Base-by-base conservation (phyloP, 371 early-diverging fungal species). In the Capillidium rhysosporum region DNA sequence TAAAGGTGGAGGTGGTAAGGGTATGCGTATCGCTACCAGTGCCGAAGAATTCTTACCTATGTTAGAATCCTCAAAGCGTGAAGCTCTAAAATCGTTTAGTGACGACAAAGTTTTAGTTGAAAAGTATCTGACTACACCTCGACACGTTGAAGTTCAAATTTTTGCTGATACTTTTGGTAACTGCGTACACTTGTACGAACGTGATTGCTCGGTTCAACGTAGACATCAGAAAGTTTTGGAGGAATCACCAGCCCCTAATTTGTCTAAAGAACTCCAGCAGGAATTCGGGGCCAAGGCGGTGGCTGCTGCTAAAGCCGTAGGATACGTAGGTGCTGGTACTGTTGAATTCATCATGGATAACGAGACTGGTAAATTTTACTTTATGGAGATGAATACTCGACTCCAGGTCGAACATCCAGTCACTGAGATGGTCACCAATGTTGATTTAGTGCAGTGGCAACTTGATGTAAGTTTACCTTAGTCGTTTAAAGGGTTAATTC, bases 221-320 rank as follows among this genome's bases (percentile, higher is more conserved):
- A 74, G 98, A 52, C 90, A 96, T 69, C 98, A 98, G 69, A 98
- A 98, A 69, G 78, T 93, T 31, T 73, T 98, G 45, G 98, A 98
- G 66, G 96, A 94, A 67, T 86, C 87, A 9, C 89, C 89, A 16
- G 67, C 65, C n/a, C 91, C 94, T 21, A 75, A 76, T 26, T 70
- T 92, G 21, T 66, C 80, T 0, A 70, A 72, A 31, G 86, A 75
- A 25, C 67, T 88, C 2, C 75, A 92, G 47, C 63, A 61, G n/a
- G 70, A 76, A 14, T 69, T 98, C 53, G 90, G 91, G 56, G 76
- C 72, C 40, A 84, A 89, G 69, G 94, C 97, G 25, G 91, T 92
- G 3, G 88, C 86, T 12, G 87, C 93, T 21, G 88, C 95, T 49
- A 79, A 80, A 59, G 87, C 86, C 28, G 91, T 95, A 28, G 74